phyloP scores from a whole-genome alignment of 371 early-diverging fungal genomes.

The Mortierella sp. region DNA sequence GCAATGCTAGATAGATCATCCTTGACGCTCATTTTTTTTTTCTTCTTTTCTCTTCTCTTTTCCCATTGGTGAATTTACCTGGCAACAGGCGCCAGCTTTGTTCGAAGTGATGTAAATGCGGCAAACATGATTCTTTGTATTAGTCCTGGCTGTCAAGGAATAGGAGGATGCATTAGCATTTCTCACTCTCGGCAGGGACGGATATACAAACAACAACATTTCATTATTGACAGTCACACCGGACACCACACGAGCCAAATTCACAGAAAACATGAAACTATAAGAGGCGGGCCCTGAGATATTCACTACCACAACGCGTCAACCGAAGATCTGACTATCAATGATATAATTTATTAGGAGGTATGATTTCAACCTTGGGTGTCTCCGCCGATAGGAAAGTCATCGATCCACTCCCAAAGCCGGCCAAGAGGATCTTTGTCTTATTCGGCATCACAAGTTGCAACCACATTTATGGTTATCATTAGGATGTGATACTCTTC shows the following conservation, averaged over 20 bases:
- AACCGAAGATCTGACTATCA: no score
- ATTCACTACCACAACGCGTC: no score
- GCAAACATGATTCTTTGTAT: constrained; percentile 34
- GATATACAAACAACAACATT: constrained; percentile 1
- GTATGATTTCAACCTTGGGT: no score
- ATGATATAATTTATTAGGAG: no score
- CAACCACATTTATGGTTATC: no score
- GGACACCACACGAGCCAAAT: background rate
- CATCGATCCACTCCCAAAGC: no score
- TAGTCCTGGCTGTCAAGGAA: background rate
- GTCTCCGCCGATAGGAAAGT: no score
- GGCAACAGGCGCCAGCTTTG: constrained; percentile 55
- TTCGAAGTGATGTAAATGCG: constrained; percentile 54
- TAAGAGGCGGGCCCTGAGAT: no score
- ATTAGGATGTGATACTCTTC: no score
- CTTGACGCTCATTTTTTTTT: background rate
- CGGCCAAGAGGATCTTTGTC: no score
- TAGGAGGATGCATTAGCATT: background rate
- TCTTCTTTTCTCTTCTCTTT: background rate
- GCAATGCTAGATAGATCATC: background rate
- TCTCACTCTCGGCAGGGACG: background rate
- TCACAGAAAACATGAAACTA: no score
- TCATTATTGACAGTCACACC: background rate
- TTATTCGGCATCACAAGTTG: no score
- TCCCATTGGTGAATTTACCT: constrained; percentile 22